These are phyloP conservation scores for Boletus subparvulus DNA, from an alignment of 768 basidiomycete genomes.

Conservation along the genomic window DNA sequence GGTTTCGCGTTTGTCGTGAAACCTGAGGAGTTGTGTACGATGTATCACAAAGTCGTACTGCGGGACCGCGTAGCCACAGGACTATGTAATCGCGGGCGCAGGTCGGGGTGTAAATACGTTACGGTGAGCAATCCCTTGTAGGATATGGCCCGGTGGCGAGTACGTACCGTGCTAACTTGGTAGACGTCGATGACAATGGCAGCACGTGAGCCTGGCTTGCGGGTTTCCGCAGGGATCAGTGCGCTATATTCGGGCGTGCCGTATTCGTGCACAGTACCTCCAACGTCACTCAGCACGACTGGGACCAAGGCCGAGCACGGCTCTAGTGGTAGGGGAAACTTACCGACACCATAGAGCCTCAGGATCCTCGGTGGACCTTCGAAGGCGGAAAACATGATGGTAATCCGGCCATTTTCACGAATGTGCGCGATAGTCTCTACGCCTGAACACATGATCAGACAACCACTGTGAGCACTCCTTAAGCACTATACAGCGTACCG, in stretches of 20 bases:
- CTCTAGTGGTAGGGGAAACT: background rate
- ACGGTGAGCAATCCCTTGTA: background rate
- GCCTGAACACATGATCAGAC: conserved; percentile 32
- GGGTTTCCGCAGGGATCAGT: conserved; percentile 45
- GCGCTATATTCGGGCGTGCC: conserved; percentile 59
- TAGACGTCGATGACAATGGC: conserved; percentile 58
- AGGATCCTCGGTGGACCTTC: conserved; percentile 58
- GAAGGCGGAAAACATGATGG: conserved; percentile 59
- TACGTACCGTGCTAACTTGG: conserved; percentile 49
- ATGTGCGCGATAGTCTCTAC: conserved; percentile 60
- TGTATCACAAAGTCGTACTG: conserved; percentile 57
- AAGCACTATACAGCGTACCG: conserved; percentile 39
- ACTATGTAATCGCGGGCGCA: conserved; percentile 36
- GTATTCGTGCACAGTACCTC: conserved; percentile 61
- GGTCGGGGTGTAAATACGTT: background rate
- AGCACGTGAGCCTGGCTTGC: conserved; percentile 58
- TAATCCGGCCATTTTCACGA: conserved; percentile 63
- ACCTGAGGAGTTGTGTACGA: conserved; percentile 50
- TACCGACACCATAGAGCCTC: conserved; percentile 57
- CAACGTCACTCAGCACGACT: background rate
- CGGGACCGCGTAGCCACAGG: conserved; percentile 67
- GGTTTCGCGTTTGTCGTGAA: conserved; percentile 42
- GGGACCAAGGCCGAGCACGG: background rate
- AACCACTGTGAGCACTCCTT: background rate
- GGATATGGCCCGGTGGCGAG: background rate